A percentile compares a stretch with the other conserved stretches of the same genome.
phyloP scores from a whole-genome alignment of 1,284 basidiomycete species.

The Sanguinoderma infundibulare region DNA sequence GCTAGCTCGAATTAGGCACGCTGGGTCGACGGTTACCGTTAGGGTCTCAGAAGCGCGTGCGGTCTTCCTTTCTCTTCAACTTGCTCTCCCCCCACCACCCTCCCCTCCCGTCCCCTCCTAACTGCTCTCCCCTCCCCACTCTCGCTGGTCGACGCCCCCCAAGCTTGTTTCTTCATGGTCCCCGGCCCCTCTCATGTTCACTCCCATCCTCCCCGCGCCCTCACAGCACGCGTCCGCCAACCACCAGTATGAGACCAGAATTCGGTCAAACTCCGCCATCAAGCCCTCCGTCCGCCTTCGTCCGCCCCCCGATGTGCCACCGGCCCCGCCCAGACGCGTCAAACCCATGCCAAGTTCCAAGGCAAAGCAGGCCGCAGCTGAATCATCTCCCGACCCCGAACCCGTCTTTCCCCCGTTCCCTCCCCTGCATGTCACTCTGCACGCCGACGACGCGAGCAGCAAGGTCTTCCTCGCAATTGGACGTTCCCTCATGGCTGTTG shows the following conservation, averaged over 20 bases:
- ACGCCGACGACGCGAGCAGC: slow-evolving; percentile 70
- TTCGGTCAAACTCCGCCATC: slow-evolving; percentile 54
- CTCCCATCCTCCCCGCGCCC: slow-evolving; percentile 28
- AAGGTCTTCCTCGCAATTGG: slow-evolving; percentile 75
- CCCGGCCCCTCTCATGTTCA: slow-evolving; percentile 38
- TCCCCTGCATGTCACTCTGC: slow-evolving; percentile 62
- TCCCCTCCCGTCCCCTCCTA: slow-evolving; percentile 33
- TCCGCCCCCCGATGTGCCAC: slow-evolving; percentile 43
- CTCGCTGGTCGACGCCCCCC: slow-evolving; percentile 48
- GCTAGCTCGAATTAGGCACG: slow-evolving; percentile 39
- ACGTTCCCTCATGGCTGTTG: slow-evolving; percentile 72
- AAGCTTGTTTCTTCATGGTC: slow-evolving; percentile 39
- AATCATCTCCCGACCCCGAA: slow-evolving; percentile 12
- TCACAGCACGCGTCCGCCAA: slow-evolving; percentile 27
- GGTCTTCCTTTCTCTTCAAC: slow-evolving; percentile 42
- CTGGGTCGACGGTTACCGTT: slow-evolving; percentile 37
- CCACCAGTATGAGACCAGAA: slow-evolving; percentile 60
- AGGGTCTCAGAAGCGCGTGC: slow-evolving; percentile 39
- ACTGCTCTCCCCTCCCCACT: slow-evolving; percentile 20
- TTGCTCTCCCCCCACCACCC: slow-evolving; percentile 35
- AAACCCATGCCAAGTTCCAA: slow-evolving; percentile 38
- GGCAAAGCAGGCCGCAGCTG: slow-evolving; percentile 20
- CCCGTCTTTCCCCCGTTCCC: slow-evolving; percentile 50
- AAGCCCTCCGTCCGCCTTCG: slow-evolving; percentile 55
- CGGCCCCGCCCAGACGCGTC: slow-evolving; percentile 40